phyloP scores from a whole-genome alignment of 768 basidiomycete species.

The Lyophyllum atratum region DNA sequence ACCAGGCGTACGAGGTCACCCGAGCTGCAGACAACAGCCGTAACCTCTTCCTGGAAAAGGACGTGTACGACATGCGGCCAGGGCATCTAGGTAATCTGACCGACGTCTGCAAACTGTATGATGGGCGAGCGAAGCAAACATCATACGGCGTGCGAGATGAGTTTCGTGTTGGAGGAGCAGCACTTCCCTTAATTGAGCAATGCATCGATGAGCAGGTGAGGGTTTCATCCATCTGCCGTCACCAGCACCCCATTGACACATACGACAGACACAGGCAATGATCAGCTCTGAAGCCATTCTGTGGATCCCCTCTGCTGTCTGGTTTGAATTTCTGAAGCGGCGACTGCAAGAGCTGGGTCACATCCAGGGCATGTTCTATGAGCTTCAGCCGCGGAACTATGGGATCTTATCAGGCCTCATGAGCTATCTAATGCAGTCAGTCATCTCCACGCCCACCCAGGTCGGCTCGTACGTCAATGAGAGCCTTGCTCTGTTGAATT shows the following conservation, averaged over 20 bases:
- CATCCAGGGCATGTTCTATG: not conserved
- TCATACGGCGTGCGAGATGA: slow-evolving; percentile 20
- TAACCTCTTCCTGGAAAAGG: slow-evolving; percentile 13
- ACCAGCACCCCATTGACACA: too few relatives aligned
- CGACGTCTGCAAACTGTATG: not conserved
- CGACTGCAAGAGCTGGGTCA: not conserved
- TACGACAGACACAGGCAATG: slow-evolving; percentile 4
- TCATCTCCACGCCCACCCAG: slow-evolving; percentile 10
- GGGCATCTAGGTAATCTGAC: not conserved
- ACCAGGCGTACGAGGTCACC: slow-evolving; percentile 15
- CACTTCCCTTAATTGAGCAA: not conserved
- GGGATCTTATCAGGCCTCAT: slow-evolving; percentile 8
- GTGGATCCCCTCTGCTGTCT: slow-evolving; percentile 12
- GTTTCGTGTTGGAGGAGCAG: slow-evolving; percentile 9
- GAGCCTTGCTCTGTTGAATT: not conserved
- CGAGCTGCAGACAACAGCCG: slow-evolving; percentile 12
- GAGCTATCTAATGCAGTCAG: slow-evolving; percentile 15
- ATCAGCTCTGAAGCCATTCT: slow-evolving; percentile 6
- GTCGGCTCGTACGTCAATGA: slow-evolving; percentile 9
- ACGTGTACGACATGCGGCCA: slow-evolving; percentile 5
- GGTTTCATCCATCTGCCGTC: too few relatives aligned
- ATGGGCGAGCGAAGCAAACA: not conserved
- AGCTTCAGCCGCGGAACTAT: slow-evolving; percentile 2
- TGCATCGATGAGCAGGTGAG: slow-evolving; percentile 8
- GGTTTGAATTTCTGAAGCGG: slow-evolving; percentile 11